Conservation (phyloP, 176 grass and related monocot genomes). For the Melocanna baccifera region DNA sequence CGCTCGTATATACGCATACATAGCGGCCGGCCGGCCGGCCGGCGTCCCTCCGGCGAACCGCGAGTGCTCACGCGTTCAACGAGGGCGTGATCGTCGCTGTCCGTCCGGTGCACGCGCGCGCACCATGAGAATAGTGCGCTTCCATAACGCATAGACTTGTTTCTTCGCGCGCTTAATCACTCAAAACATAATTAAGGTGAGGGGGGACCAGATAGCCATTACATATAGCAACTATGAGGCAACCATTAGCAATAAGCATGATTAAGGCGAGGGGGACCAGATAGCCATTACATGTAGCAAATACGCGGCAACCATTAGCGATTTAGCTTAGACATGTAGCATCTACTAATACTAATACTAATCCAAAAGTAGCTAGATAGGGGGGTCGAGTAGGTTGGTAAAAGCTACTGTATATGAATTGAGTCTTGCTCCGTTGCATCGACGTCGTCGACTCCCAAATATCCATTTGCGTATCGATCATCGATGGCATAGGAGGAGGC, state of each 20-base stretch:
- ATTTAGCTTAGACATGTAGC: conserved; percentile 14
- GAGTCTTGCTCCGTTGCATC: neutral
- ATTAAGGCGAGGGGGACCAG: neutral
- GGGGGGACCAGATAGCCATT: conserved; percentile 31
- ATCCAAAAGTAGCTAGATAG: conserved; percentile 14
- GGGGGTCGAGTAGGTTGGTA: conserved; percentile 40
- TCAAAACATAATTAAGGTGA: conserved; percentile 11
- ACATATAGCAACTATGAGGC: no score
- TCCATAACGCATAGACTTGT: conserved; percentile 39
- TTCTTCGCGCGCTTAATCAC: conserved; percentile 26
- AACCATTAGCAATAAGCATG: no score
- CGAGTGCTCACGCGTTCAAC: conserved; percentile 41
- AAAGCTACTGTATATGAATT: neutral
- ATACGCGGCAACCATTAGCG: conserved; percentile 52
- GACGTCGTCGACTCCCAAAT: conserved; percentile 25
- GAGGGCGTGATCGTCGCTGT: conserved; percentile 47
- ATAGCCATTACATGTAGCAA: no score
- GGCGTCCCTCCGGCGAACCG: conserved; percentile 19
- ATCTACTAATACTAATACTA: conserved; percentile 16
- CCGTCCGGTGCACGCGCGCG: conserved; percentile 42
- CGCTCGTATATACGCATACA: neutral
- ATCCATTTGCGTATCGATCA: conserved; percentile 14
- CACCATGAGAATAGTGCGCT: conserved; percentile 48
- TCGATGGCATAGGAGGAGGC: conserved; percentile 9
- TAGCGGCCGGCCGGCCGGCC: conserved; percentile 1